Conservation (phyloP, 2,329 filamentous ascomycete species). For the Paraphaeosphaeria sporulosa region DNA sequence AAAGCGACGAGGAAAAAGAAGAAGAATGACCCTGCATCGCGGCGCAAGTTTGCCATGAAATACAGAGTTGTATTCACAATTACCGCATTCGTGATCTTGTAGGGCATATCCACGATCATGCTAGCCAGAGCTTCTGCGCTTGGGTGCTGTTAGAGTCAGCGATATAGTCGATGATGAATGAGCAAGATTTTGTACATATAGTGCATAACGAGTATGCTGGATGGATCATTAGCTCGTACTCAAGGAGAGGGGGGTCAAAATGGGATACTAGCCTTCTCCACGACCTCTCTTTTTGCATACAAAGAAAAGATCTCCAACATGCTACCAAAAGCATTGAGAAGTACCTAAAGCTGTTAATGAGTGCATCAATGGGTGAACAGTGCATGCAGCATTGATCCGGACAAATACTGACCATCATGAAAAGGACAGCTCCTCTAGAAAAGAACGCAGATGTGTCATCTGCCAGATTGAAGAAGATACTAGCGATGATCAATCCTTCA, state of each 20-base stretch:
- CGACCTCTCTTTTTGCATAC: slow-evolving; percentile 87
- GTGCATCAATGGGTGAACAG: slow-evolving; percentile 53
- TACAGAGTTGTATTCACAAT: slow-evolving; percentile 82
- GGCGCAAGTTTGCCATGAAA: slow-evolving; percentile 83
- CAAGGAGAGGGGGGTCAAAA: background rate
- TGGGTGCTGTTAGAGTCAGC: slow-evolving; percentile 64
- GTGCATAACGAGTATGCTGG: slow-evolving; percentile 76
- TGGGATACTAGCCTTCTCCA: slow-evolving; percentile 75
- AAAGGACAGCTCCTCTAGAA: slow-evolving; percentile 78
- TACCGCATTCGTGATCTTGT: slow-evolving; percentile 76
- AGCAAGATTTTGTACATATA: slow-evolving; percentile 61
- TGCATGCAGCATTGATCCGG: background rate
- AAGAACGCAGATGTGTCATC: slow-evolving; percentile 77
- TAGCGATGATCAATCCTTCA: slow-evolving; percentile 79
- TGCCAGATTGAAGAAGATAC: slow-evolving; percentile 80
- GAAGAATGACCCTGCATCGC: slow-evolving; percentile 80
- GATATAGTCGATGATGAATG: too few relatives aligned
- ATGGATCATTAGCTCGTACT: background rate
- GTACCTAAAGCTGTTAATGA: slow-evolving; percentile 76
- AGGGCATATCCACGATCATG: slow-evolving; percentile 85
- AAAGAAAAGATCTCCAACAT: slow-evolving; percentile 85
- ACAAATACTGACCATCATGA: slow-evolving; percentile 59
- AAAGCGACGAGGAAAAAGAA: slow-evolving; percentile 83
- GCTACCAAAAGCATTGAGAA: slow-evolving; percentile 84
- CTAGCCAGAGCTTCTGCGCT: slow-evolving; percentile 87